phyloP scores from a whole-genome alignment of 2,329 filamentous ascomycete genomes.

The Penicillium vulpinum region DNA sequence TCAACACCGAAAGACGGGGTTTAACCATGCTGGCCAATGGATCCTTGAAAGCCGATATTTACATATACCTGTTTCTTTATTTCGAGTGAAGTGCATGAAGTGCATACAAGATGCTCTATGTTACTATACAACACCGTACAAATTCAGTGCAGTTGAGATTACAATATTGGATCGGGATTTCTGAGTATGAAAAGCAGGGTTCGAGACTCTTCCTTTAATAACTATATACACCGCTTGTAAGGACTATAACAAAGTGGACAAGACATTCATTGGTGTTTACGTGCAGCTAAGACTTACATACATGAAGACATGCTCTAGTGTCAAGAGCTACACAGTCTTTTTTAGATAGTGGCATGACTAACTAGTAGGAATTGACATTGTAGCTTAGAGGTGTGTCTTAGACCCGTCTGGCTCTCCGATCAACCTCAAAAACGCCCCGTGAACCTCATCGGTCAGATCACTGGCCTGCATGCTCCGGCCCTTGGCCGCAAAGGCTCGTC shows the following conservation, averaged over 20 bases:
- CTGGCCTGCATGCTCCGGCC: slow-evolving; percentile 88
- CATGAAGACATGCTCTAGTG: background rate
- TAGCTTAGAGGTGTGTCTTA: slow-evolving; percentile 35
- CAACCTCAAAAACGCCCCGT: slow-evolving; percentile 74
- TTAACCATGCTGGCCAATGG: background rate
- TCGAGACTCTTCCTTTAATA: background rate
- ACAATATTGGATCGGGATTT: background rate
- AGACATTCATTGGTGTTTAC: background rate
- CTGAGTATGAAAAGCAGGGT: background rate
- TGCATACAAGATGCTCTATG: background rate
- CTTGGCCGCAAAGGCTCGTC: slow-evolving; percentile 79
- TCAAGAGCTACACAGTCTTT: background rate
- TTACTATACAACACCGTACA: background rate
- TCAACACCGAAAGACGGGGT: background rate
- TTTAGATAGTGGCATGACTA: background rate
- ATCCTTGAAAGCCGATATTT: background rate
- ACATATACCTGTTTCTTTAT: background rate
- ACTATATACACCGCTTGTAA: background rate
- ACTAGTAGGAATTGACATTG: background rate
- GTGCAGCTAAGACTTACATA: background rate
- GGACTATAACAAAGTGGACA: background rate
- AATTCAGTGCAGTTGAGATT: background rate
- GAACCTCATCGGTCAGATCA: slow-evolving; percentile 88
- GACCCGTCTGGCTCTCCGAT: slow-evolving; percentile 68
- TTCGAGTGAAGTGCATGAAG: background rate